Evolutionary conservation across 2,329 filamentous ascomycete genomes (phyloP).

Genomic region (Xylaria digitata): DNA sequence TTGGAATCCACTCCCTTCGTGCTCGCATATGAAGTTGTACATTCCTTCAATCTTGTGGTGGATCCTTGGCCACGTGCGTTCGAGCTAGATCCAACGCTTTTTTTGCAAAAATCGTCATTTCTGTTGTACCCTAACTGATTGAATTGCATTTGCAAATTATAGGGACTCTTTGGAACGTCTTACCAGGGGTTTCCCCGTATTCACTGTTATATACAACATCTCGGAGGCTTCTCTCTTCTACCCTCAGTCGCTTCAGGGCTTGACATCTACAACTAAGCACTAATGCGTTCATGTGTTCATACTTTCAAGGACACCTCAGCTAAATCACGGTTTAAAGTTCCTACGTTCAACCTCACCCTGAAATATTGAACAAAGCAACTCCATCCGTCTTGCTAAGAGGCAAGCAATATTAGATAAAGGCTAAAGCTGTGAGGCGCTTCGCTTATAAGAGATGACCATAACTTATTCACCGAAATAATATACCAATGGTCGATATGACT

Average conservation of each 20-base stretch:
- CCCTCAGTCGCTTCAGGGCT: neutral
- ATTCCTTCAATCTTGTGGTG: neutral
- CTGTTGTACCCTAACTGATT: slow-evolving; percentile 4
- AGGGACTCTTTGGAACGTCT: neutral
- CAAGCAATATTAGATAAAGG: neutral
- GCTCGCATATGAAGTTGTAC: neutral
- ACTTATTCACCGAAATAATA: neutral
- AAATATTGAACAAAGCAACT: neutral
- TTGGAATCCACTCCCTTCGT: neutral
- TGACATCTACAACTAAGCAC: neutral
- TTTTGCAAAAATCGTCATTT: neutral
- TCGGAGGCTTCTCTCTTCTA: neutral
- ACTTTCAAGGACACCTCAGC: neutral
- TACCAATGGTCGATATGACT: slow-evolving; percentile 27
- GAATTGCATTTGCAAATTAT: neutral
- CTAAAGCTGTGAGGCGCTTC: slow-evolving; percentile 10
- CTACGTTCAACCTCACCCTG: neutral
- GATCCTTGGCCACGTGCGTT: neutral
- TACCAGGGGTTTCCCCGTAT: neutral
- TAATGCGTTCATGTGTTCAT: neutral
- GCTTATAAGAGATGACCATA: slow-evolving; percentile 3
- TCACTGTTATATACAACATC: neutral
- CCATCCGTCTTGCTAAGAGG: neutral
- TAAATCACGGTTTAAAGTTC: neutral
- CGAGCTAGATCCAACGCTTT: neutral